Evolutionary conservation across 345 rosid genomes (phyloP).

Genomic region (Melastoma malabathricum): DNA sequence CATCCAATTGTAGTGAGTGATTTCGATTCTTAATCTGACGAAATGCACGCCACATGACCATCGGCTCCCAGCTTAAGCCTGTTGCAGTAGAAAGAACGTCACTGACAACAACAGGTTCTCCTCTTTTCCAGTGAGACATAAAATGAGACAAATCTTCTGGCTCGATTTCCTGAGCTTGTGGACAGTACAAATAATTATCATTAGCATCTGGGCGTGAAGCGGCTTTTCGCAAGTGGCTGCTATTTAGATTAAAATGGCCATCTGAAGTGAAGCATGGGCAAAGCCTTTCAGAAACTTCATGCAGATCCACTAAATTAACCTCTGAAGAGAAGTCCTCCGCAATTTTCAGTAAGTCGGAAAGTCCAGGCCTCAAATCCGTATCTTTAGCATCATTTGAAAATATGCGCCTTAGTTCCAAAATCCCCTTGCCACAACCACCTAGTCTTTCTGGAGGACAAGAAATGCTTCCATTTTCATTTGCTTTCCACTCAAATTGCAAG

Average conservation of each 20-base stretch:
- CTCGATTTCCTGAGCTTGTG: slow-evolving; percentile 26
- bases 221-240: slow-evolving; percentile 27
- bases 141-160: slow-evolving; percentile 44
- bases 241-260: slow-evolving; percentile 17
- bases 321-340: slow-evolving; percentile 20
- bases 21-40: slow-evolving; percentile 27
- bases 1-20: slow-evolving; percentile 24
- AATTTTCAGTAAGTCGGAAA: slow-evolving; percentile 25
- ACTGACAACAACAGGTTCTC: slow-evolving; percentile 58
- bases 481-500: slow-evolving; percentile 39
- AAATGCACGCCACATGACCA: slow-evolving; percentile 71
- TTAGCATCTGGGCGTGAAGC: slow-evolving; percentile 36
- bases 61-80: slow-evolving; percentile 82
- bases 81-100: slow-evolving; percentile 39
- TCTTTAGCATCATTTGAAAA: slow-evolving; percentile 20
- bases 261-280: slow-evolving; percentile 37
- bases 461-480: slow-evolving; percentile 35
- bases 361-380: too few species aligned
- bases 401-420: slow-evolving; percentile 26
- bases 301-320: slow-evolving; percentile 2
- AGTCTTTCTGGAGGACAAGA: slow-evolving; percentile 32
- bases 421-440: slow-evolving; percentile 36
- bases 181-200: slow-evolving; percentile 57
- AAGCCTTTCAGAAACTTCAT: slow-evolving; percentile 4
- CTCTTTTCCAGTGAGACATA: slow-evolving; percentile 62